Evolutionary conservation across 2,329 filamentous ascomycete species (phyloP).

Genomic region (Botryotinia globosa): DNA sequence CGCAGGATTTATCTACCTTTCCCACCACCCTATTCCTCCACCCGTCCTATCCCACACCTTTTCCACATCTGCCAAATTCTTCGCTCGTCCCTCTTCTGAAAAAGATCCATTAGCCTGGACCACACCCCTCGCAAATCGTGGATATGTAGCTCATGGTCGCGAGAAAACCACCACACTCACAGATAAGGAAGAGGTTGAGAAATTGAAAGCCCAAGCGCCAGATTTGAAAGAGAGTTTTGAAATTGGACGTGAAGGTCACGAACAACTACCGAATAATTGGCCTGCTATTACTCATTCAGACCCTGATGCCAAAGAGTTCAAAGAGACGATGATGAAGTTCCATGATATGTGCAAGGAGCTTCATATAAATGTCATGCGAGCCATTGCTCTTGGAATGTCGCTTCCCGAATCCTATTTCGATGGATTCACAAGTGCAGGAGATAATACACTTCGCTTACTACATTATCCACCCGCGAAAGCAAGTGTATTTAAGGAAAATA

Average conservation of each 20-base stretch:
- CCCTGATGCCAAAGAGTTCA: constrained; percentile 59
- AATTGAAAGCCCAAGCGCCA: constrained; percentile 54
- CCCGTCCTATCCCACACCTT: constrained; percentile 62
- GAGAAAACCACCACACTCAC: constrained; percentile 33
- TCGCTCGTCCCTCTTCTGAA: constrained; percentile 53
- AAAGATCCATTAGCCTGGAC: constrained; percentile 71
- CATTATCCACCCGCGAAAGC: constrained; percentile 54
- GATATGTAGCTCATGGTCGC: constrained; percentile 56
- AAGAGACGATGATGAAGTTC: constrained; percentile 70
- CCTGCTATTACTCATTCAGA: constrained; percentile 49
- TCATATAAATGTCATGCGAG: constrained; percentile 77
- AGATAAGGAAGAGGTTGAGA: constrained; percentile 40
- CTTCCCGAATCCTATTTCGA: constrained; percentile 75
- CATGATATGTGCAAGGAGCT: constrained; percentile 70
- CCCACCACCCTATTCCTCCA: constrained; percentile 69
- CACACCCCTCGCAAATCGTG: constrained; percentile 68
- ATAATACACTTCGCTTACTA: constrained; percentile 59
- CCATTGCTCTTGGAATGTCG: constrained; percentile 78
- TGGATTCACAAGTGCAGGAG: constrained; percentile 62
- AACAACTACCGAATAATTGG: constrained; percentile 74
- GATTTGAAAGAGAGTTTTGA: constrained; percentile 66
- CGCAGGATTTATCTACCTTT: constrained; percentile 86
- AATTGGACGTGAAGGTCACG: constrained; percentile 59
- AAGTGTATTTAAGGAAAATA: constrained; percentile 50
- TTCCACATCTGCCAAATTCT: constrained; percentile 66